Conservation (phyloP, 805 yeast genomes). For the Yamadazyma paraphyllophila region DNA sequence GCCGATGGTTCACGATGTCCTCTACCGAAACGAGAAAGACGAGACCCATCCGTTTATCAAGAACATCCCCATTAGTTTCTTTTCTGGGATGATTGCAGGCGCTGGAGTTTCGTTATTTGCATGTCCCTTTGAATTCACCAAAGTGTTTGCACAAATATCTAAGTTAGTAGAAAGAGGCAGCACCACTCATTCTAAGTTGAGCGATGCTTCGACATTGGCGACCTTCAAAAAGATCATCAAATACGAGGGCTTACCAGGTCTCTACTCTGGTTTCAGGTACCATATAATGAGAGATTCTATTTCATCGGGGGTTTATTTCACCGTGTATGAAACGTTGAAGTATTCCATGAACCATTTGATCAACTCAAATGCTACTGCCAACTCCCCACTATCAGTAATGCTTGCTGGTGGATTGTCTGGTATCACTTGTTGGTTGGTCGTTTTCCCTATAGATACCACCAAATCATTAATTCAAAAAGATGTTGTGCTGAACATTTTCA, state of each 20-base stretch:
- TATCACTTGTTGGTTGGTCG: constrained; percentile 66
- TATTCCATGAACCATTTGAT: constrained; percentile 38
- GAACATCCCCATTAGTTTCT: constrained; percentile 43
- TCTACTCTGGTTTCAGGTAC: constrained; percentile 71
- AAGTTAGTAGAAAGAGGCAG: constrained; percentile 34
- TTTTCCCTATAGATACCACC: constrained; percentile 80
- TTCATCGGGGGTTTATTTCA: constrained; percentile 71
- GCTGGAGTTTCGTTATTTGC: constrained; percentile 60
- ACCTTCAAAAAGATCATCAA: constrained; percentile 48
- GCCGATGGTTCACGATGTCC: constrained; percentile 30
- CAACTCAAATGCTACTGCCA: constrained; percentile 22
- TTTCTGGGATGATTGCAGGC: constrained; percentile 69
- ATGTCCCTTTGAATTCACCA: constrained; percentile 84
- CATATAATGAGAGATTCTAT: constrained; percentile 68
- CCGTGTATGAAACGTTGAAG: constrained; percentile 73
- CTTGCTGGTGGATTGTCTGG: constrained; percentile 82
- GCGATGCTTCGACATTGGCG: constrained; percentile 39
- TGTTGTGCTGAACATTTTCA: constrained; percentile 62
- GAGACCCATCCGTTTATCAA: constrained; percentile 40
- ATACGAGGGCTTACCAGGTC: constrained; percentile 58
- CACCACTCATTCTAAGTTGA: constrained; percentile 4
- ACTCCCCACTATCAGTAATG: constrained; percentile 31
- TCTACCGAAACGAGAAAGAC: constrained; percentile 13
- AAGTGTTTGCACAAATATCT: constrained; percentile 76
- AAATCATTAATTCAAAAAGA: constrained; percentile 76